These are phyloP conservation scores for Paecilomyces formosus DNA, from an alignment of 2,329 filamentous ascomycete genomes.

Conservation along the genomic window DNA sequence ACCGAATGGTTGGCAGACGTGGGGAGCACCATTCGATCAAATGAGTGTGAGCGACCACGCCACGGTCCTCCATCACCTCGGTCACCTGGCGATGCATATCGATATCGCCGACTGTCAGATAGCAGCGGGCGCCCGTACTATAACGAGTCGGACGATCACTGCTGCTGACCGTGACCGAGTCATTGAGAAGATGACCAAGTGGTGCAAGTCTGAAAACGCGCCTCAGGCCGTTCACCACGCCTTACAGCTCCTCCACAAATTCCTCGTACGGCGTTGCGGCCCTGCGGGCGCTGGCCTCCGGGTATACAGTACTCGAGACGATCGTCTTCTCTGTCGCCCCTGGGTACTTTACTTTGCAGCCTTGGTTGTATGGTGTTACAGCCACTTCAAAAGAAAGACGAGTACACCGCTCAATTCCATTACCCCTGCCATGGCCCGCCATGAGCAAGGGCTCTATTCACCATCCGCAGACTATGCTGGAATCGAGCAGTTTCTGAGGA, in stretches of 20 bases:
- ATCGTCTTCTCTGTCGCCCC: conserved; percentile 81
- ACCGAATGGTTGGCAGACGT: conserved; percentile 9
- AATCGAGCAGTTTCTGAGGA: neutral
- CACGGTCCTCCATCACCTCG: conserved; percentile 84
- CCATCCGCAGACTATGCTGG: conserved; percentile 67
- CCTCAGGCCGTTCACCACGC: conserved; percentile 75
- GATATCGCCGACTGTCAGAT: conserved; percentile 96
- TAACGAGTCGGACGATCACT: conserved; percentile 80
- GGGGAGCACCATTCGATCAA: conserved; percentile 1
- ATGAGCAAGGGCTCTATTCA: conserved; percentile 70
- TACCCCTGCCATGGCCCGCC: conserved; percentile 52
- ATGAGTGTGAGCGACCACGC: conserved; percentile 17
- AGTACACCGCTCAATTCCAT: conserved; percentile 39
- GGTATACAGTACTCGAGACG: conserved; percentile 74
- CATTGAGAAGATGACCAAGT: conserved; percentile 74
- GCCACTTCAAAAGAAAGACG: conserved; percentile 79
- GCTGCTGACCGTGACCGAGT: conserved; percentile 72
- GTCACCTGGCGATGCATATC: conserved; percentile 96
- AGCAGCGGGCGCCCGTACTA: conserved; percentile 76
- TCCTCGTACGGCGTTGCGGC: conserved; percentile 73
- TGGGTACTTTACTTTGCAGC: conserved; percentile 95
- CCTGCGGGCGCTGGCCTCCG: conserved; percentile 33
- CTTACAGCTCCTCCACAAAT: conserved; percentile 89
- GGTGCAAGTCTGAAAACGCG: conserved; percentile 53
- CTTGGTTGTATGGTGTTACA: conserved; percentile 91